Conservation (phyloP, 305 asterid species). For the Fraxinus floribunda region DNA sequence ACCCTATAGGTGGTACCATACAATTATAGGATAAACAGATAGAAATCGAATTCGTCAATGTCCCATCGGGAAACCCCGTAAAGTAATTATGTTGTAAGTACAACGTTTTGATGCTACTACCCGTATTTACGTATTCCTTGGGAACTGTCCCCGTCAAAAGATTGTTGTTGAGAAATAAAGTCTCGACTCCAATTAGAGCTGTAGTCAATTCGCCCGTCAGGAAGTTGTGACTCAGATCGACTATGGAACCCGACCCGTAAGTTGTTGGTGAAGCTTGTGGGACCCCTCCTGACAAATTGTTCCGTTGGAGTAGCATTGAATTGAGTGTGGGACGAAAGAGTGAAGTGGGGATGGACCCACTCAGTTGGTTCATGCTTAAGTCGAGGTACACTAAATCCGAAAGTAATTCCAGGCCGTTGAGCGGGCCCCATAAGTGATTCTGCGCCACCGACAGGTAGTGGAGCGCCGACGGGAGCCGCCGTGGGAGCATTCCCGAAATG, state of each 20-base stretch:
- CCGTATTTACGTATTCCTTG: conserved; percentile 48
- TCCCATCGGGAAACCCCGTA: conserved; percentile 53
- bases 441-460: conserved; percentile 56
- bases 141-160: conserved; percentile 60
- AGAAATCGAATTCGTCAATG: conserved; percentile 56
- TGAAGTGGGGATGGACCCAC: conserved; percentile 63
- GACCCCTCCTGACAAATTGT: conserved; percentile 69
- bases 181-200: conserved; percentile 51
- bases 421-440: conserved; percentile 63
- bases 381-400: conserved; percentile 58
- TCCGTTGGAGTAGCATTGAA: conserved; percentile 78
- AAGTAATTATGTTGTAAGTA: conserved; percentile 74
- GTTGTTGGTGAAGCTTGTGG: conserved; percentile 34
- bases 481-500: conserved; percentile 47
- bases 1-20: conserved; percentile 56
- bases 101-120: conserved; percentile 52
- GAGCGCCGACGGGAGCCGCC: conserved; percentile 46
- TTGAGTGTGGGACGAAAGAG: conserved; percentile 51
- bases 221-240: conserved; percentile 73
- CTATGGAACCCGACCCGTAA: conserved; percentile 39
- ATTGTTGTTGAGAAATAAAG: conserved; percentile 64
- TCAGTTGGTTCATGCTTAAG: conserved; percentile 63
- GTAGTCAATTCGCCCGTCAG: conserved; percentile 51
- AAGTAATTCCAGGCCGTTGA: conserved; percentile 37
- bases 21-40: conserved; percentile 71